Evolutionary conservation across 2,329 filamentous ascomycete species (phyloP).

Genomic region (Penicillium occitanis): DNA sequence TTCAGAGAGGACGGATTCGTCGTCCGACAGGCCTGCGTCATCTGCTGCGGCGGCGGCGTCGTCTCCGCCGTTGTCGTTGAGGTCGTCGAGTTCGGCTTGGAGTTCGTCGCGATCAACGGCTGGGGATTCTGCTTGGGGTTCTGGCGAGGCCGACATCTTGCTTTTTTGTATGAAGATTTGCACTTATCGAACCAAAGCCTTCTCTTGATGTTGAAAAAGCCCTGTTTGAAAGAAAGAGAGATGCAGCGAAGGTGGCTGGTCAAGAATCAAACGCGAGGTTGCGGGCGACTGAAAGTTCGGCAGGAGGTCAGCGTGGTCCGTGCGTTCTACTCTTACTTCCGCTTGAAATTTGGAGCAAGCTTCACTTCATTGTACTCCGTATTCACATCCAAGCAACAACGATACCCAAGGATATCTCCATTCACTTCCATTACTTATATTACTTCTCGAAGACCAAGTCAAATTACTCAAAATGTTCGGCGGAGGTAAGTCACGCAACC

Average conservation of each 20-base stretch:
- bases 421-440: not conserved
- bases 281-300: constrained; percentile 21
- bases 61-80: constrained; percentile 23
- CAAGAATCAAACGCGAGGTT: constrained; percentile 19
- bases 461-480: constrained; percentile 18
- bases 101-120: constrained; percentile 26
- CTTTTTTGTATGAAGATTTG: not conserved
- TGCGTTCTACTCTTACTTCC: constrained; percentile 18
- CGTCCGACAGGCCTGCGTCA: constrained; percentile 50
- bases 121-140: constrained; percentile 29
- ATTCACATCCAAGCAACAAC: not conserved
- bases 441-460: not conserved
- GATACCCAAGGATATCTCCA: not conserved
- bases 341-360: constrained; percentile 8
- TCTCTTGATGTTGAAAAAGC: not conserved
- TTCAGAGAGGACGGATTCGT: constrained; percentile 63
- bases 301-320: constrained; percentile 22
- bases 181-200: not conserved
- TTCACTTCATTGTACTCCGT: not conserved
- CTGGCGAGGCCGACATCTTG: constrained; percentile 44
- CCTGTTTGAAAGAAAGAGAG: not conserved
- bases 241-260: constrained; percentile 17
- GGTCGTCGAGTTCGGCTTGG: constrained; percentile 27
- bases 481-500: constrained; percentile 13
- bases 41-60: constrained; percentile 16